Percentiles rank a stretch among this genome's conserved stretches.
Conservation (phyloP, 495 filamentous ascomycete genomes). For the Delitschia confertaspora region DNA sequence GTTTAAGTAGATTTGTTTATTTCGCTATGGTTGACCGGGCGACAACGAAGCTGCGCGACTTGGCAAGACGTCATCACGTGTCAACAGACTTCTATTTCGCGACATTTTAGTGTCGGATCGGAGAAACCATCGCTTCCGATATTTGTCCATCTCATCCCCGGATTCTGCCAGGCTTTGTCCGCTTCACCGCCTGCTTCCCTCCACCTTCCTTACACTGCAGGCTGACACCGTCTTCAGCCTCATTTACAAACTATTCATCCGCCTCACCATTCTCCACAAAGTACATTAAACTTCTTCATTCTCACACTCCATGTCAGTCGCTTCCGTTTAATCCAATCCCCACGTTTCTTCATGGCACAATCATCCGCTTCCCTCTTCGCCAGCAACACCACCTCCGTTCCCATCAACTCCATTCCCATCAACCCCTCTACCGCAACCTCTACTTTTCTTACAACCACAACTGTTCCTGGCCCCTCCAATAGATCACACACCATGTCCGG, state of each 20-base stretch:
- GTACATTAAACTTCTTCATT: neutral
- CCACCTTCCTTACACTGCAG: neutral
- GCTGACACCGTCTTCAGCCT: no score
- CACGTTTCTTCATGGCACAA: slow-evolving; percentile 8
- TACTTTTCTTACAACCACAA: slow-evolving; percentile 34
- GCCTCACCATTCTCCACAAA: neutral
- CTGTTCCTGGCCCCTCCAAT: slow-evolving; percentile 44
- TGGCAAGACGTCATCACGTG: no score
- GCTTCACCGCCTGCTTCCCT: slow-evolving; percentile 1
- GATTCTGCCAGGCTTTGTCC: slow-evolving; percentile 7
- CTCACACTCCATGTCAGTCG: neutral
- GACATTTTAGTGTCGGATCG: no score
- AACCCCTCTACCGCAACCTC: slow-evolving; percentile 26
- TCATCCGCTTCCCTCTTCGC: slow-evolving; percentile 16
- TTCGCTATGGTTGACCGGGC: slow-evolving; percentile 13
- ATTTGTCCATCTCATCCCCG: no score
- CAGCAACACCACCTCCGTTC: slow-evolving; percentile 3
- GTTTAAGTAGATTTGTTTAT: slow-evolving; percentile 24
- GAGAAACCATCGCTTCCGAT: no score
- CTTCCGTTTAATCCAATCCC: slow-evolving; percentile 10
- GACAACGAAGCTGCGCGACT: neutral
- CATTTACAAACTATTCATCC: slow-evolving; percentile 8
- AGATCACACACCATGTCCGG: slow-evolving; percentile 81
- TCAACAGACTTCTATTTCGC: no score
- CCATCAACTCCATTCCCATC: slow-evolving; percentile 12